Base-by-base conservation (phyloP, 441 rosid species). In the Eutrema salsugineum region DNA sequence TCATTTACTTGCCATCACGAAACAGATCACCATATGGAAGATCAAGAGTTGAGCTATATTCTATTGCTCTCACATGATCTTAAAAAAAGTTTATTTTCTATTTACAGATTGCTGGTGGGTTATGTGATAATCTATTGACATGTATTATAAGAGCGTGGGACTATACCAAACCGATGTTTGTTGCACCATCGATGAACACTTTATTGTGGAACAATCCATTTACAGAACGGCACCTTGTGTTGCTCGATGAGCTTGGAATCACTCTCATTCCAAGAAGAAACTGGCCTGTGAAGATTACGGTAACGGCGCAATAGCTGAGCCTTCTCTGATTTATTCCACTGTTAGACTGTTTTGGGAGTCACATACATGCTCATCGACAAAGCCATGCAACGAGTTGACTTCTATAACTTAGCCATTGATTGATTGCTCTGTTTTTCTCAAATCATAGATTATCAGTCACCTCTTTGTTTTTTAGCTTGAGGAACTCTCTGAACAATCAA, bases 271-370 rank as follows among this genome's bases (percentile, higher is more conserved):
- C 57, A 70, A 86, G 17, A 89, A 89, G 83, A 86, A 80, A 83
- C 84, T 92, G 64, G 98, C 93, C 16, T 89, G 97, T 57, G 98
- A 94, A n/a, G 98, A 94, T 54, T 88, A 87, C 40, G 96, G 96
- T 19, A 91, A 85, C 53, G 96, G 99, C 19, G 96, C 95, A 50
- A 93, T 95, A 97, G 97, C 95, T 1, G 95, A 95, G 84, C 93
- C 96, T 47, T 87, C 89, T 51, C 77, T 86, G 14, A 95, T 92
- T 64, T 83, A 86, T 81, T 85, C 91, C 3, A 91, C 93, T 5
- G 87, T 91, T 11, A 85, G 96, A 63, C 83, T 89, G 11, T 88
- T 85, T 66, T 80, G 80, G 55, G 93, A 91, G 85, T 79, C 90
- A 1, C 86, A 86, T 1, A 5, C 30, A 3, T 67, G 70, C 63